phyloP scores from a whole-genome alignment of 2,329 filamentous ascomycete genomes.

The Sarocladiaceae sp. region DNA sequence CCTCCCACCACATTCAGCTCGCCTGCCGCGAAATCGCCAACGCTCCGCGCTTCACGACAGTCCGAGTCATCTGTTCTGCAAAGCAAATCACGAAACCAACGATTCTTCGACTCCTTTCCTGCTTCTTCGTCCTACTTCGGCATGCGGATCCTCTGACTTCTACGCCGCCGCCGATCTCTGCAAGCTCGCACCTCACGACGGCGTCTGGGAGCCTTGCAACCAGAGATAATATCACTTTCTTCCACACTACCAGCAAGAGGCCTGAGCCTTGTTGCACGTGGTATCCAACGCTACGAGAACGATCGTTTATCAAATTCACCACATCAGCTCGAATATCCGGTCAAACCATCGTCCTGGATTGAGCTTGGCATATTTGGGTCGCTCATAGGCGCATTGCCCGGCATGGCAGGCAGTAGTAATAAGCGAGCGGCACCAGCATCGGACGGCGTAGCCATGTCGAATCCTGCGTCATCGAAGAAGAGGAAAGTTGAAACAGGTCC shows the following conservation, averaged over 20 bases:
- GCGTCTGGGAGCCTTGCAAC: background rate
- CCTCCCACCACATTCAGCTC: no score
- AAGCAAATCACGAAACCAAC: no score
- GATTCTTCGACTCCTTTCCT: background rate
- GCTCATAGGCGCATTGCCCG: constrained; percentile 3
- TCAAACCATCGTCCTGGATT: background rate
- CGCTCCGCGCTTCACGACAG: no score
- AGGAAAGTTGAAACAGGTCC: constrained; percentile 42
- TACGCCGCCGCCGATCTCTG: background rate
- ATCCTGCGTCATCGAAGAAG: constrained; percentile 33
- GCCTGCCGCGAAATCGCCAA: no score
- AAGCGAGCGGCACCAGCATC: constrained; percentile 23
- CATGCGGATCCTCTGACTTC: background rate
- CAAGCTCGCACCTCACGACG: background rate
- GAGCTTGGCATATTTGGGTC: constrained; percentile 9
- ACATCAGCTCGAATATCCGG: background rate
- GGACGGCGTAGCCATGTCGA: constrained; percentile 9
- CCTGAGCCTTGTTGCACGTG: no score
- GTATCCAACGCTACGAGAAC: no score
- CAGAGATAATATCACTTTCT: no score
- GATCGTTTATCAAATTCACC: no score
- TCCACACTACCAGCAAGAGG: no score
- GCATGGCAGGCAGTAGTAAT: constrained; percentile 20
- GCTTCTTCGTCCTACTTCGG: background rate
- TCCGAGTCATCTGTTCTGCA: no score